Evolutionary conservation across 345 rosid species (phyloP).

Genomic region (Aquilaria yunnanensis): DNA sequence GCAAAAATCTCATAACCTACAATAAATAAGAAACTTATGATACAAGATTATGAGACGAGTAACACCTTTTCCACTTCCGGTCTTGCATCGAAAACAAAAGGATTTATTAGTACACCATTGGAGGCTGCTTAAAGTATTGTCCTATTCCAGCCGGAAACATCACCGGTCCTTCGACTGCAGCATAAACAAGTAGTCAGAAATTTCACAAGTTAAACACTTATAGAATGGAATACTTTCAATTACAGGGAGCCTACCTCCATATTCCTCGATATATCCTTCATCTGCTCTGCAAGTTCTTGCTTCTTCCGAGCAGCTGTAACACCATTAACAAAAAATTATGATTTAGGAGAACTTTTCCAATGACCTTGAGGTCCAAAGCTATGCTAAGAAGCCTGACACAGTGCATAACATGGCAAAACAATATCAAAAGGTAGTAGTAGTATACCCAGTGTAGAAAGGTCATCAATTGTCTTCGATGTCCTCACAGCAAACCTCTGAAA

Average conservation of each 20-base stretch:
- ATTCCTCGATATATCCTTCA: constrained; percentile 49
- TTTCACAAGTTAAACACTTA: neutral
- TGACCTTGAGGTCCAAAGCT: neutral
- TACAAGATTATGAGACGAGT: too few relatives aligned
- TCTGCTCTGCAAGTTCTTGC: constrained; percentile 48
- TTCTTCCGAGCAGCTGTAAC: constrained; percentile 47
- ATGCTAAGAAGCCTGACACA: neutral
- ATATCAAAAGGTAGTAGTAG: neutral
- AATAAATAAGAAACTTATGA: too few relatives aligned
- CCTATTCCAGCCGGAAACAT: neutral
- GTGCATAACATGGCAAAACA: neutral
- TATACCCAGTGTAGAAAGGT: constrained; percentile 50
- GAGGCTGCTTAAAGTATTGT: too few relatives aligned
- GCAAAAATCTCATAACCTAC: too few relatives aligned
- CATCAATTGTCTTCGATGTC: constrained; percentile 64
- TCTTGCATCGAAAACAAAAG: neutral
- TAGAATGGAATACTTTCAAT: neutral
- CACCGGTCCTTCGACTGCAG: constrained; percentile 32
- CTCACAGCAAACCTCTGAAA: constrained; percentile 93
- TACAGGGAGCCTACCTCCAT: constrained; percentile 22
- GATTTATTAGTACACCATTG: neutral
- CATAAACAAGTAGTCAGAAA: neutral
- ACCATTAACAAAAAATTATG: neutral
- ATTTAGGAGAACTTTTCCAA: neutral
- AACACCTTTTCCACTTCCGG: neutral